A percentile compares a stretch with the other conserved stretches of the same genome.
These are phyloP conservation scores for Penstemon davidsonii DNA, from an alignment of 257 asterid genomes.

Conservation along the genomic window DNA sequence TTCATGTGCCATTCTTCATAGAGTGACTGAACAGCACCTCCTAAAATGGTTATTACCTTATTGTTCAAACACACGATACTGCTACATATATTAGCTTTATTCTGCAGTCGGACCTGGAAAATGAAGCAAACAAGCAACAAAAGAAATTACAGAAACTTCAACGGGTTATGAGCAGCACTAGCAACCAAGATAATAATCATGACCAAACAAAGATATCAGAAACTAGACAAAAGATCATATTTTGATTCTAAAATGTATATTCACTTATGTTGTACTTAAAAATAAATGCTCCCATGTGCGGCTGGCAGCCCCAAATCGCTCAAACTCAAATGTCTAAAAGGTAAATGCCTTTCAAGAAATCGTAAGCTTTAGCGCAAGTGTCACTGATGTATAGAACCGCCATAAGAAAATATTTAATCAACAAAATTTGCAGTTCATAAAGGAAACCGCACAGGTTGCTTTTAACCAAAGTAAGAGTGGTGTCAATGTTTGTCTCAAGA, in stretches of 20 bases:
- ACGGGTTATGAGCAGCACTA: constrained; percentile 16
- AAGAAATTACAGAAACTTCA: constrained; percentile 16
- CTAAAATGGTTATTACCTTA: constrained; percentile 52
- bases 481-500: constrained; percentile 1
- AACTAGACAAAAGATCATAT: constrained; percentile 8
- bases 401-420: background rate
- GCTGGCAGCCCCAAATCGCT: background rate
- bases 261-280: constrained; percentile 8
- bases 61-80: constrained; percentile 72
- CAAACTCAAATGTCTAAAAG: background rate
- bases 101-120: constrained; percentile 66
- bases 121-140: constrained; percentile 29
- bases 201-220: constrained; percentile 3
- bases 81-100: constrained; percentile 47
- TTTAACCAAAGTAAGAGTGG: background rate
- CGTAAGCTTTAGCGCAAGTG: background rate
- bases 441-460: background rate
- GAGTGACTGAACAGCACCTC: constrained; percentile 82
- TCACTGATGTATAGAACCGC: background rate
- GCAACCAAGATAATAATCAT: constrained; percentile 15
- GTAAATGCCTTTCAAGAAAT: background rate
- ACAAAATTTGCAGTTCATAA: constrained; percentile 9
- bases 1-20: constrained; percentile 86
- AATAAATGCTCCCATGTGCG: constrained; percentile 17
- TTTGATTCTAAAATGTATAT: background rate